A percentile compares a stretch with the other conserved stretches of the same genome.
phyloP scores from a whole-genome alignment of 83 land plant species.

The Diphasiastrum complanatum region DNA sequence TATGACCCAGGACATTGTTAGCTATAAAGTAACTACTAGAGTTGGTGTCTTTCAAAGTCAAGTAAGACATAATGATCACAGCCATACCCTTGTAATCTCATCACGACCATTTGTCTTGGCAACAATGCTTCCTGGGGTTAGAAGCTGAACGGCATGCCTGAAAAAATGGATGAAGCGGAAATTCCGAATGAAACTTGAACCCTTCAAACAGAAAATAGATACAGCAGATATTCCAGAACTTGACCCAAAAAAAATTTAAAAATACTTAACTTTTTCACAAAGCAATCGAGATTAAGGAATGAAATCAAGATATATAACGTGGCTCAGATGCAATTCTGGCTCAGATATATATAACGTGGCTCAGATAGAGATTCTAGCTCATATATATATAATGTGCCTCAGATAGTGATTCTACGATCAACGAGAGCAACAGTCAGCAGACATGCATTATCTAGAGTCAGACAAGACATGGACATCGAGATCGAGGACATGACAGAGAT shows the following conservation, averaged over 20 bases:
- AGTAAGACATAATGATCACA: not conserved
- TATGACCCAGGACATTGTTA: not conserved
- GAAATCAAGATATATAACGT: too few species aligned
- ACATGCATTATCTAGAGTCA: too few species aligned
- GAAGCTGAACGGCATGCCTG: slow-evolving; percentile 89
- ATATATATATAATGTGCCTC: too few species aligned
- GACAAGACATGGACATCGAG: too few species aligned
- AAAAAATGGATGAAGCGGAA: not conserved
- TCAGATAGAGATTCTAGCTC: too few species aligned
- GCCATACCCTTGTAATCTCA: slow-evolving; percentile 67
- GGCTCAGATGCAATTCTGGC: too few species aligned
- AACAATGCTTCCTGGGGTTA: slow-evolving; percentile 81
- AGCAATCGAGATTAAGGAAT: slow-evolving; percentile 1
- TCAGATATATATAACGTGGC: too few species aligned
- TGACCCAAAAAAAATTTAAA: not conserved
- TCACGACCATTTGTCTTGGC: slow-evolving; percentile 91
- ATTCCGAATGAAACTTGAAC: not conserved
- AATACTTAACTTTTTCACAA: not conserved
- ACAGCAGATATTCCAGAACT: not conserved
- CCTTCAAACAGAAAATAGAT: not conserved
- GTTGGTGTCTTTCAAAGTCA: not conserved
- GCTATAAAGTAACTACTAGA: not conserved
- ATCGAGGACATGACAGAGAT: too few species aligned
- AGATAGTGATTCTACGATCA: too few species aligned
- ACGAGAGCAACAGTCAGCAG: too few species aligned